phyloP scores from a whole-genome alignment of 2,329 filamentous ascomycete genomes.

The Colletotrichum brevisporum region DNA sequence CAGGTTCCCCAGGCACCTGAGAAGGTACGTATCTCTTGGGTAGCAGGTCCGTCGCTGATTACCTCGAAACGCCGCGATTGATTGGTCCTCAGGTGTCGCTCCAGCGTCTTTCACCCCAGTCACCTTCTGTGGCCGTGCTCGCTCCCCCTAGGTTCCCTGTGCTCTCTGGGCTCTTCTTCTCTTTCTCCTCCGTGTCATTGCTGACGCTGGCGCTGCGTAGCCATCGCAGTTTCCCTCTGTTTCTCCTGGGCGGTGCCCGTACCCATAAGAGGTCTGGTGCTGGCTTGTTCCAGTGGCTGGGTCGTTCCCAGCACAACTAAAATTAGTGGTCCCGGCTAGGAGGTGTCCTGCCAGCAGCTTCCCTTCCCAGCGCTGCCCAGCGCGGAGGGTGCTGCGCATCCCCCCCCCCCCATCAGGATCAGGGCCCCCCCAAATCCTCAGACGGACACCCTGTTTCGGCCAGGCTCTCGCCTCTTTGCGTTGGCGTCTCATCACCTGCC shows the following conservation, averaged over 20 bases:
- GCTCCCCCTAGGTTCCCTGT: neutral
- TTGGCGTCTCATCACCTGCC: constrained; percentile 36
- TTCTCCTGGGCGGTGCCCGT: neutral
- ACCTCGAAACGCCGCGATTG: constrained; percentile 24
- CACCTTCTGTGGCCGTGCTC: constrained; percentile 24
- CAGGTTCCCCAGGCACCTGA: constrained; percentile 36
- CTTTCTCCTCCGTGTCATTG: neutral
- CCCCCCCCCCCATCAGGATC: neutral
- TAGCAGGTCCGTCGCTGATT: constrained; percentile 13
- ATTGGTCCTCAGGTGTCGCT: constrained; percentile 29
- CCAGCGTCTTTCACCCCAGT: constrained; percentile 5
- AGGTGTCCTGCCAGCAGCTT: constrained; percentile 27
- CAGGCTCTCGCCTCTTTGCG: constrained; percentile 37
- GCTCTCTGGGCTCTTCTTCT: too few relatives aligned
- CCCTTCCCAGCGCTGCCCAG: constrained; percentile 15
- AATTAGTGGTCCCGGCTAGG: constrained; percentile 35
- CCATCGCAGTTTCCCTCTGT: neutral
- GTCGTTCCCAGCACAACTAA: constrained; percentile 39
- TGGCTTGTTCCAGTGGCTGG: constrained; percentile 36
- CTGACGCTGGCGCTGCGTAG: constrained; percentile 19
- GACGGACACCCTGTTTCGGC: constrained; percentile 41
- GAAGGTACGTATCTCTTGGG: constrained; percentile 23
- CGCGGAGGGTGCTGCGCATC: constrained; percentile 25
- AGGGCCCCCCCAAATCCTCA: constrained; percentile 36
- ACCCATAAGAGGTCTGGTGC: constrained; percentile 21